These are phyloP conservation scores for Ottelia alismoides DNA, from an alignment of 106 monocot genomes.

Conservation along the genomic window DNA sequence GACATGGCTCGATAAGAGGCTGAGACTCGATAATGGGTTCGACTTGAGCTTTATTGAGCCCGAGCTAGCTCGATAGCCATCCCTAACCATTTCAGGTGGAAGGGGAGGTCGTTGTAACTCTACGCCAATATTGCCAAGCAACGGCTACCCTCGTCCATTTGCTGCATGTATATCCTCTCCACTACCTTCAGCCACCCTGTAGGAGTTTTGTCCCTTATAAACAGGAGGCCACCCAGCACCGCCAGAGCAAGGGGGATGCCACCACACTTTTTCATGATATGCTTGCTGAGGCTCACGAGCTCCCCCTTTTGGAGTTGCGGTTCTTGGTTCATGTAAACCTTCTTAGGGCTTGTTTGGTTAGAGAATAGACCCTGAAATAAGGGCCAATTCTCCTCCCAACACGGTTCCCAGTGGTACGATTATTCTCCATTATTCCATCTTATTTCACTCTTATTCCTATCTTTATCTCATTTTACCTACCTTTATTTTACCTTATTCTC, in stretches of 20 bases:
- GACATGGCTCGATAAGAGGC: too few species aligned
- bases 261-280: constrained; percentile 26
- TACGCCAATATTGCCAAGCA: constrained; percentile 32
- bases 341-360: too few species aligned
- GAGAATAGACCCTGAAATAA: too few species aligned
- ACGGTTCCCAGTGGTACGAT: constrained; percentile 10
- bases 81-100: constrained; percentile 26
- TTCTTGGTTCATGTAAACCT: constrained; percentile 1
- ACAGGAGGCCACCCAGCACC: constrained; percentile 30
- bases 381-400: constrained; percentile 19
- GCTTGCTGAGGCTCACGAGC: constrained; percentile 12
- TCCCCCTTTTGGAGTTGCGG: background rate
- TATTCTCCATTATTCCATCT: too few species aligned
- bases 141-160: constrained; percentile 5
- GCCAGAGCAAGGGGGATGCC: constrained; percentile 42
- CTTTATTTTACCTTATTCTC: too few species aligned
- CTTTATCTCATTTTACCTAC: too few species aligned
- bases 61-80: too few species aligned
- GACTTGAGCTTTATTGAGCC: too few species aligned
- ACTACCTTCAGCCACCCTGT: constrained; percentile 13
- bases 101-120: constrained; percentile 38
- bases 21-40: too few species aligned
- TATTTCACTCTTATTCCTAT: too few species aligned
- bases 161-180: constrained; percentile 21
- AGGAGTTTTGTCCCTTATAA: constrained; percentile 1